Percentiles rank a stretch among this genome's conserved stretches.
Conservation (phyloP, 345 rosid species). For the Clarkia xantiana region DNA sequence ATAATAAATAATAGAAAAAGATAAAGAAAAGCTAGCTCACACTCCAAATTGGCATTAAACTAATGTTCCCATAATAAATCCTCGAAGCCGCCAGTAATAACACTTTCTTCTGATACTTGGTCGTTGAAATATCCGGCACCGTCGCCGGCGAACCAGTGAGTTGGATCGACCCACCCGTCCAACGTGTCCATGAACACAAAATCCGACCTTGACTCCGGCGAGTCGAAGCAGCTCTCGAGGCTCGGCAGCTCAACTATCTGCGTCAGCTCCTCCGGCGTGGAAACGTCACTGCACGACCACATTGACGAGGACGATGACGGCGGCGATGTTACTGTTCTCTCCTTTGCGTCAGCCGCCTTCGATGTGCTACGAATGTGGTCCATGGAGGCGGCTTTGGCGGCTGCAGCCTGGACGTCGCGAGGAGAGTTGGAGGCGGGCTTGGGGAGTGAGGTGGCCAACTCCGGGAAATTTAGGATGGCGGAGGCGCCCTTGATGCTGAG, state of each 20-base stretch:
- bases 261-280: slow-evolving; percentile 21
- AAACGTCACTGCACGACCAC: too few relatives aligned
- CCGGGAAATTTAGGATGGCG: not conserved
- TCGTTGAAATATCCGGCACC: slow-evolving; percentile 5
- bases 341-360: too few relatives aligned
- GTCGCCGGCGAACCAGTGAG: slow-evolving; percentile 2
- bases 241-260: slow-evolving; percentile 79
- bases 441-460: too few relatives aligned
- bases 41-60: not conserved
- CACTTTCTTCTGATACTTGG: slow-evolving; percentile 16
- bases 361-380: too few relatives aligned
- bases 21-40: slow-evolving; percentile 1
- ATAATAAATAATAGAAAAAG: not conserved
- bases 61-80: slow-evolving; percentile 30
- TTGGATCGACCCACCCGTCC: slow-evolving; percentile 19
- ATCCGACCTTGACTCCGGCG: slow-evolving; percentile 12
- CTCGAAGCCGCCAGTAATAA: slow-evolving; percentile 18
- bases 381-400: too few relatives aligned
- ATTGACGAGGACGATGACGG: too few relatives aligned
- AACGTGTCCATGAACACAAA: slow-evolving; percentile 42
- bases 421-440: too few relatives aligned
- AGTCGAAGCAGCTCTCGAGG: slow-evolving; percentile 37
- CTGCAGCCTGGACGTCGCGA: too few relatives aligned
- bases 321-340: too few relatives aligned
- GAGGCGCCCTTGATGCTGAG: not conserved